phyloP scores from a whole-genome alignment of 768 basidiomycete genomes.

The Phaffia australis region DNA sequence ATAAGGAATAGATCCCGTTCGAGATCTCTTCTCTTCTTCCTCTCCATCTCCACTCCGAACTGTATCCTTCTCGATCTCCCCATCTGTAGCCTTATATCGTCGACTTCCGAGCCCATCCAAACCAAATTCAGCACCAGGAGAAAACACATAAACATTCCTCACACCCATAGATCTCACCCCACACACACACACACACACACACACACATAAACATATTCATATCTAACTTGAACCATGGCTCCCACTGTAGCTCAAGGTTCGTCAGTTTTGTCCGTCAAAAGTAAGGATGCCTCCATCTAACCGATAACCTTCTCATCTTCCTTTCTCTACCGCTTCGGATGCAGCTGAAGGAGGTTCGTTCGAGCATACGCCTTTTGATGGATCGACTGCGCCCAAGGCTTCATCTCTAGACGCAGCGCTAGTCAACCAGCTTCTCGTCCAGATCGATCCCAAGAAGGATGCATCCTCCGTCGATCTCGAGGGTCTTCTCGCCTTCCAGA shows the following conservation, averaged over 20 bases:
- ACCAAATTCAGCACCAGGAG: neutral
- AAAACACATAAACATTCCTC: neutral
- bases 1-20: no score
- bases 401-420: slow-evolving; percentile 11
- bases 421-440: slow-evolving; percentile 19
- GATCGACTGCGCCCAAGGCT: slow-evolving; percentile 18
- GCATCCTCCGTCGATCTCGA: slow-evolving; percentile 30
- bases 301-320: neutral
- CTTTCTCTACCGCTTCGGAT: neutral
- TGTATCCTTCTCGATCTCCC: neutral
- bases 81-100: neutral
- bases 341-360: slow-evolving; percentile 26
- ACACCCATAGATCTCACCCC: neutral
- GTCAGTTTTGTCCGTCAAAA: neutral
- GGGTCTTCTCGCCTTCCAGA: slow-evolving; percentile 35
- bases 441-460: slow-evolving; percentile 11
- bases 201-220: neutral
- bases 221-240: neutral
- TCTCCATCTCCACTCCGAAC: neutral
- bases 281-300: neutral
- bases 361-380: slow-evolving; percentile 23
- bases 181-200: neutral
- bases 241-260: slow-evolving; percentile 13
- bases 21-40: neutral
- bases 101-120: neutral